Evolutionary conservation across 1,284 basidiomycete species (phyloP).

Genomic region (Fomitopsis betulina): DNA sequence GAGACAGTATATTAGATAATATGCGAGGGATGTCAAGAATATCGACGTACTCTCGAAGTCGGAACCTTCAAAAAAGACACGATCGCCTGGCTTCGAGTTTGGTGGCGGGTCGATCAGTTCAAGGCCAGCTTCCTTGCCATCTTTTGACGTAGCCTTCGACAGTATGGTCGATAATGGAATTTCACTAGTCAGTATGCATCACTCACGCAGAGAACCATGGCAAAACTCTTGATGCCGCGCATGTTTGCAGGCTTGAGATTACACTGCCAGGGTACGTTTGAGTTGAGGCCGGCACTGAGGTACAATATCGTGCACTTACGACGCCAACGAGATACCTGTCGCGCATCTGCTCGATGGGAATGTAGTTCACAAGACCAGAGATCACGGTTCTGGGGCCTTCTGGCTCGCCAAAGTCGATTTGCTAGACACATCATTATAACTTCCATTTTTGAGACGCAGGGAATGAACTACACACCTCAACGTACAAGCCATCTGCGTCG

Average conservation of each 20-base stretch:
- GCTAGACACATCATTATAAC: constrained; percentile 37
- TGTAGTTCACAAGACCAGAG: constrained; percentile 92
- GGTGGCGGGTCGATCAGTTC: constrained; percentile 87
- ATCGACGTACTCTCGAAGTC: constrained; percentile 67
- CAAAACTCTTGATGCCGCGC: constrained; percentile 94
- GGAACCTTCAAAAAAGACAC: constrained; percentile 89
- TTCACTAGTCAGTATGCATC: background rate
- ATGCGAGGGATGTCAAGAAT: background rate
- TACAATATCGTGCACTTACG: constrained; percentile 38
- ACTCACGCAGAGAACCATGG: constrained; percentile 90
- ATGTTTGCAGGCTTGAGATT: constrained; percentile 95
- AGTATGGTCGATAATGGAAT: background rate
- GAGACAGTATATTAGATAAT: background rate
- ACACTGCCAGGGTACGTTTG: constrained; percentile 45
- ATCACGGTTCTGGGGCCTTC: constrained; percentile 91
- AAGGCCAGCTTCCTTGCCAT: constrained; percentile 87
- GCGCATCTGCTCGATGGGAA: constrained; percentile 90
- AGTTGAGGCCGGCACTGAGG: background rate
- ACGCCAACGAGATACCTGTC: constrained; percentile 85
- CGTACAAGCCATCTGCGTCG: constrained; percentile 89
- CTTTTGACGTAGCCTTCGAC: constrained; percentile 78
- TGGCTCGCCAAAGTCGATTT: constrained; percentile 95
- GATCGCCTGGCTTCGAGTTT: constrained; percentile 85
- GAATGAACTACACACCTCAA: constrained; percentile 57
- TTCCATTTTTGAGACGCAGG: background rate